Evolutionary conservation across 306 rosid species (phyloP), one percentile per base, ranked within the genome.

Genomic region (Trichosanthes truncata): DNA sequence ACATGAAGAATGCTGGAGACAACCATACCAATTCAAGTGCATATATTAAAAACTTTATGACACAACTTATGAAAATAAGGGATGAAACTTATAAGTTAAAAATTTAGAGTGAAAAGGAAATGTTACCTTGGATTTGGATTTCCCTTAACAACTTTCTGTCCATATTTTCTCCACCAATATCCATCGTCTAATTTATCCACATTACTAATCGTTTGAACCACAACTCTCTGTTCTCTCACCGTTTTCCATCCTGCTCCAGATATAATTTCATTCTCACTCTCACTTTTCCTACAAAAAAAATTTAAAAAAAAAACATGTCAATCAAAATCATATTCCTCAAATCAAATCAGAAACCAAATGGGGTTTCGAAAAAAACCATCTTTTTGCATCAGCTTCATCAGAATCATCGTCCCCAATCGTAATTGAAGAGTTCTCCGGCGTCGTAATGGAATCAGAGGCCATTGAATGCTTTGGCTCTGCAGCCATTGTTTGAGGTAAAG

Each of bases 161-260:
- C 97, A 21, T 92, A 92, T 82, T 90, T 90, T 82, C 91, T 86
- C 97, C 97, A 90, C 1, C 87, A 75, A 61, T 86, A 92, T 3
- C 95, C 93, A 59, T 92, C 97, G 9, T 90, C 93, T 15, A 90
- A 85, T 68, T 85, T 84, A 74, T 92, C 95, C 52, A 87, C 80
- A 15, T 74, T 84, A 83, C 93, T 90, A 78, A 86, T 82, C 18
- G 95, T 87, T 83, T 89, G 90, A 75, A 92, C 93, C 15, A 94
- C 97, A 76, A 94, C 92, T 85, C 97, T 94, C 20, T 97, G 93
- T 78, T 92, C 96, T 81, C 90, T 92, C 84, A 90, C 94, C 65
- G 98, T 90, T 87, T 91, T 89, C 48, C 86, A 87, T 51, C 93
- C 98, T 38, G 86, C 77, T 26, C 84, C 90, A 11, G 89, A 89